A percentile compares a stretch with the other conserved stretches of the same genome.
Evolutionary conservation across 2,329 filamentous ascomycete genomes (phyloP).

Genomic region (Alternaria sp.): DNA sequence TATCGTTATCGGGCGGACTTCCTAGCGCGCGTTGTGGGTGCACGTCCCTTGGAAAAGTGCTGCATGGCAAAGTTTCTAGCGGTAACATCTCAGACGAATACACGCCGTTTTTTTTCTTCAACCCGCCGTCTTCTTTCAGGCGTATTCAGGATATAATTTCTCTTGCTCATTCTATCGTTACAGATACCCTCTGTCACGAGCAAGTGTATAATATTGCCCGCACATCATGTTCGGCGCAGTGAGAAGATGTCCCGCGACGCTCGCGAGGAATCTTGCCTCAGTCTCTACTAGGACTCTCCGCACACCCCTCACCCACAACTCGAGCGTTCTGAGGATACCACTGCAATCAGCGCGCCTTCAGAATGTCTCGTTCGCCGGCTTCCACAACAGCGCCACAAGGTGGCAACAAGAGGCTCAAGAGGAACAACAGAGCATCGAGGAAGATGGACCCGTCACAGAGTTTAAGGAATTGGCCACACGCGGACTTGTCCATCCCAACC

Average conservation of each 20-base stretch:
- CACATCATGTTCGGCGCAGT: slow-evolving; percentile 56
- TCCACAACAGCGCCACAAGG: slow-evolving; percentile 51
- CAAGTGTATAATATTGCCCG: slow-evolving; percentile 20
- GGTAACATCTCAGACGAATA: slow-evolving; percentile 14
- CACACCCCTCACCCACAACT: slow-evolving; percentile 29
- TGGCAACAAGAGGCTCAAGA: slow-evolving; percentile 48
- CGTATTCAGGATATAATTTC: slow-evolving; percentile 3
- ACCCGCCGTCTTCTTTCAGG: slow-evolving; percentile 24
- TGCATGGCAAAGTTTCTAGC: slow-evolving; percentile 26
- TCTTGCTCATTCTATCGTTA: slow-evolving; percentile 21
- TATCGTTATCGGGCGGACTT: slow-evolving; percentile 30
- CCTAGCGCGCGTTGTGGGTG: slow-evolving; percentile 21
- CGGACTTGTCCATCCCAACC: slow-evolving; percentile 66
- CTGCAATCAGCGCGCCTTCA: slow-evolving; percentile 29
- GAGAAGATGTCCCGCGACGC: slow-evolving; percentile 52
- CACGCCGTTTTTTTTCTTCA: slow-evolving; percentile 25
- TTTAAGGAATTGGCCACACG: slow-evolving; percentile 57
- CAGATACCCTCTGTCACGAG: slow-evolving; percentile 21
- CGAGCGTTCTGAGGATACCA: slow-evolving; percentile 30
- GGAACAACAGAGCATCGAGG: slow-evolving; percentile 23
- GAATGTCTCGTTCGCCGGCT: slow-evolving; percentile 36
- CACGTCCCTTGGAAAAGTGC: slow-evolving; percentile 40
- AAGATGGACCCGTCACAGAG: slow-evolving; percentile 48
- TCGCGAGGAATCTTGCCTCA: slow-evolving; percentile 44
- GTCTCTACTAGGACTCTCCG: slow-evolving; percentile 39